Percentiles rank a stretch among this genome's conserved stretches.
Conservation (phyloP, 2,329 filamentous ascomycete genomes). For the Fusarium pseudonygamai region DNA sequence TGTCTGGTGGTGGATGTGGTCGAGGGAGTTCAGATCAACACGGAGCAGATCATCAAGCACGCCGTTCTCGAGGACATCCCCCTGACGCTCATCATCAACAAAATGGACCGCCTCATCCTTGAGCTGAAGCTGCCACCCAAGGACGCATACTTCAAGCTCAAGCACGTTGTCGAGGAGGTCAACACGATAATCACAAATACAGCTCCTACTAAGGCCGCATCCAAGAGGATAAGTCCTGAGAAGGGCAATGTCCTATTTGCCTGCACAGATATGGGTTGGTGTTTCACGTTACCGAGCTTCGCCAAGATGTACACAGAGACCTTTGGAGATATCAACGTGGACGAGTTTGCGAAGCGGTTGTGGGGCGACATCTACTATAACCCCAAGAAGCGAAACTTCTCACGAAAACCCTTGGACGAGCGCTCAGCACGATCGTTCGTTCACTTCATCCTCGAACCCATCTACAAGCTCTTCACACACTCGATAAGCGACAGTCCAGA, state of each 20-base stretch:
- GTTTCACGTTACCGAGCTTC: constrained; percentile 93
- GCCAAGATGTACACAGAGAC: constrained; percentile 95
- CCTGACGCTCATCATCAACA: constrained; percentile 91
- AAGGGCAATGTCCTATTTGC: constrained; percentile 99
- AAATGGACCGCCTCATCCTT: constrained; percentile 93
- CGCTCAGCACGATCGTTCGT: constrained; percentile 87
- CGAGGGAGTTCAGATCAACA: constrained; percentile 98
- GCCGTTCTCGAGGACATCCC: constrained; percentile 90
- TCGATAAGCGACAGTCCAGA: constrained; percentile 91
- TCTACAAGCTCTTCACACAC: constrained; percentile 97
- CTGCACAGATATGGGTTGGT: constrained; percentile 94
- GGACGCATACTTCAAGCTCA: constrained; percentile 98
- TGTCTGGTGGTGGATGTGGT: constrained; percentile 96
- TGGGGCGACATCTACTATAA: constrained; percentile 99
- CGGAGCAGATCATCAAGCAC: constrained; percentile 96
- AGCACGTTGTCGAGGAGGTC: constrained; percentile 98
- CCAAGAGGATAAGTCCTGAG: constrained; percentile 86
- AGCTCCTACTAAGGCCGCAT: constrained; percentile 81
- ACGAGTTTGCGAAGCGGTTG: constrained; percentile 84
- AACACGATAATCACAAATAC: constrained; percentile 94
- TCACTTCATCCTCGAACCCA: constrained; percentile 92
- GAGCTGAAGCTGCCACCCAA: constrained; percentile 93
- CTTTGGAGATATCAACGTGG: constrained; percentile 81
- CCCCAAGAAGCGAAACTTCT: constrained; percentile 88
- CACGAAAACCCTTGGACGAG: constrained; percentile 84